Percentiles rank a stretch among this genome's conserved stretches.
phyloP scores from a whole-genome alignment of 176 grass and related monocot species.

The Sorghum bicolor region DNA sequence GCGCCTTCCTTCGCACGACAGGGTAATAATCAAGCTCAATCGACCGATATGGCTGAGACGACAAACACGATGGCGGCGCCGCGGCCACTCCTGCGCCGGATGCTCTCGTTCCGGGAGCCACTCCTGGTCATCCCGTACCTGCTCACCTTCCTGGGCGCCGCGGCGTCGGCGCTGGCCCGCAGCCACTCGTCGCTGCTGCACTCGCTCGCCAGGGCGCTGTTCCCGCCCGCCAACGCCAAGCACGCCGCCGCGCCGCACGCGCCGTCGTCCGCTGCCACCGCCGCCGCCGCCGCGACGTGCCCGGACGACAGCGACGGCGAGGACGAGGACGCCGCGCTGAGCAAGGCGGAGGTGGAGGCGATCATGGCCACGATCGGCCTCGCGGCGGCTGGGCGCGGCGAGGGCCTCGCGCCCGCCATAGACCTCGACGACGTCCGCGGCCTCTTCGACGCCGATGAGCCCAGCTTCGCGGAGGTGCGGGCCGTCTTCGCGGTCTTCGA shows the following conservation, averaged over 20 bases:
- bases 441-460: constrained; percentile 75
- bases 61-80: neutral
- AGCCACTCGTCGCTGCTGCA: constrained; percentile 38
- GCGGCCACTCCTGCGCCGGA: constrained; percentile 34
- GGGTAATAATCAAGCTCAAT: neutral
- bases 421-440: constrained; percentile 28
- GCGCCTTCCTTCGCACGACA: neutral
- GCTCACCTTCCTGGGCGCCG: constrained; percentile 22
- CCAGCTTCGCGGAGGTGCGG: constrained; percentile 68
- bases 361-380: constrained; percentile 45
- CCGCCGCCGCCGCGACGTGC: neutral
- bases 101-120: constrained; percentile 57
- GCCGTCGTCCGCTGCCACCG: neutral
- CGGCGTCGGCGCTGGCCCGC: neutral
- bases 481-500: constrained; percentile 75
- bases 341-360: constrained; percentile 42
- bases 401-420: constrained; percentile 17
- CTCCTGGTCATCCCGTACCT: constrained; percentile 37
- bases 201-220: constrained; percentile 27
- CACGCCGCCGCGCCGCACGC: neutral
- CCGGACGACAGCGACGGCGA: neutral
- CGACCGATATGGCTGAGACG: neutral
- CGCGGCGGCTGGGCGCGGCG: neutral
- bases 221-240: constrained; percentile 3
- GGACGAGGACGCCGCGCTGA: neutral